Base-by-base conservation (phyloP, 1,284 basidiomycete genomes). In the Leccinum angustisporum region DNA sequence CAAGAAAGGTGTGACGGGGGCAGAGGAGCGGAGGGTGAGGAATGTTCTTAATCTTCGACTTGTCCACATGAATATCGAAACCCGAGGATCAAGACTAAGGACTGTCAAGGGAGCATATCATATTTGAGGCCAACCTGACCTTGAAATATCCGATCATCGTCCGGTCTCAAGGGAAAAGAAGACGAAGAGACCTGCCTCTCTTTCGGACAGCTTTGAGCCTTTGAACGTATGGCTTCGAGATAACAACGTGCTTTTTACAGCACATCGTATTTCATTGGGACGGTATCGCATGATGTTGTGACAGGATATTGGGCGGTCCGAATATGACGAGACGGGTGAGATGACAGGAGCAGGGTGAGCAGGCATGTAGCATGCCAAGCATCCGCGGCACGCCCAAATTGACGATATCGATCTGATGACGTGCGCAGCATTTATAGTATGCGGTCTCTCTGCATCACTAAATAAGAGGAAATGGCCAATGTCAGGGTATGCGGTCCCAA, bases 1-100 rank as follows among this genome's bases (percentile, higher is more conserved):
- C 94, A 8, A 97, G 80, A 76, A 97, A 97, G 2, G 94, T 87
- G 51, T 94, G 85, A n/a, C 94, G 84, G 2, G 94, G 92, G 71
- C 94, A 97, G 43, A 94, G 82, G 25, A 95, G 82, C 0, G 92
- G 74, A 2, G 82, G 78, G 0, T 81, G 78, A 10, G 81, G 80
- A 0, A 62, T 40, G 0, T 65, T 66, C 7, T 54, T 55, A 36
- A 56, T 59, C 56, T 65, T 71, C 30, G 62, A 64, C 58, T 71
- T 70, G 65, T 67, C 61, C 31, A 58, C 31, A 27, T 66, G 63
- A 54, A 70, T 21, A 64, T 67, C 56, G 18, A 59, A 21, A 43
- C 13, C 50, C 8, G 57, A 51, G 21, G 48, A 34, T 40, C 33
- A 34, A 34, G 33, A 34, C 33, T 34, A 34, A 34, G 33, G 33